These are phyloP conservation scores for Mortierella sp. DNA, from an alignment of 371 early-diverging fungal species.

Conservation along the genomic window DNA sequence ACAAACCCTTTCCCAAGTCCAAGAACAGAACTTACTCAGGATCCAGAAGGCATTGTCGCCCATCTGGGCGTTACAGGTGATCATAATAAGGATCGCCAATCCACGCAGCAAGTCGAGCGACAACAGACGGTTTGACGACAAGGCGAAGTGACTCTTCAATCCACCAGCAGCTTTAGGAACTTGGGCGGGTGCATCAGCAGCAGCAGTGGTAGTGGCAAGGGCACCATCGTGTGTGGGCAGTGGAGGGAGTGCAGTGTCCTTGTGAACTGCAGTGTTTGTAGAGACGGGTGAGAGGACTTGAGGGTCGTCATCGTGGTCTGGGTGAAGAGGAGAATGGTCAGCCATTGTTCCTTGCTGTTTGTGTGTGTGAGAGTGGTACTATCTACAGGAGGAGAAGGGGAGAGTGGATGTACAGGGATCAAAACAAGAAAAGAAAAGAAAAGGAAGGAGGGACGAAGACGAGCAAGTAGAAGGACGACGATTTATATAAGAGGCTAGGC, in stretches of 20 bases:
- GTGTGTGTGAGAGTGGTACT: too few relatives aligned
- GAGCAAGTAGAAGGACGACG: not conserved
- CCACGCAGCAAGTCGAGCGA: constrained; percentile 65
- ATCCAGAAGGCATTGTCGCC: constrained; percentile 38
- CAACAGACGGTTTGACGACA: constrained; percentile 57
- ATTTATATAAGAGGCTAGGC: not conserved
- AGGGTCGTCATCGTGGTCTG: not conserved
- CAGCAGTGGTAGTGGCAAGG: not conserved
- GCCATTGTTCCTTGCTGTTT: not conserved
- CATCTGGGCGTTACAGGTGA: constrained; percentile 64
- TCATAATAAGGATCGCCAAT: constrained; percentile 62
- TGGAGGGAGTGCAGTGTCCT: not conserved
- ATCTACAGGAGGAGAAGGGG: not conserved
- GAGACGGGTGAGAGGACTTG: constrained; percentile 26
- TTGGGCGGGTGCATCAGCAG: too few relatives aligned
- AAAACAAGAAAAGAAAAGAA: not conserved
- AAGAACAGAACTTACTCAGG: constrained; percentile 26
- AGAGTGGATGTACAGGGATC: not conserved
- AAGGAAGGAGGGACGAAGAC: not conserved
- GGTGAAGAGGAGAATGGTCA: not conserved
- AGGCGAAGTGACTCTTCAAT: constrained; percentile 14
- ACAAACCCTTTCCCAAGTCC: not conserved
- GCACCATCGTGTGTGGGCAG: not conserved
- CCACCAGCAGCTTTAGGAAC: not conserved
- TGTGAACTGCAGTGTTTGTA: not conserved